Conservation (phyloP, 768 basidiomycete species). For the Leccinellum albellum region DNA sequence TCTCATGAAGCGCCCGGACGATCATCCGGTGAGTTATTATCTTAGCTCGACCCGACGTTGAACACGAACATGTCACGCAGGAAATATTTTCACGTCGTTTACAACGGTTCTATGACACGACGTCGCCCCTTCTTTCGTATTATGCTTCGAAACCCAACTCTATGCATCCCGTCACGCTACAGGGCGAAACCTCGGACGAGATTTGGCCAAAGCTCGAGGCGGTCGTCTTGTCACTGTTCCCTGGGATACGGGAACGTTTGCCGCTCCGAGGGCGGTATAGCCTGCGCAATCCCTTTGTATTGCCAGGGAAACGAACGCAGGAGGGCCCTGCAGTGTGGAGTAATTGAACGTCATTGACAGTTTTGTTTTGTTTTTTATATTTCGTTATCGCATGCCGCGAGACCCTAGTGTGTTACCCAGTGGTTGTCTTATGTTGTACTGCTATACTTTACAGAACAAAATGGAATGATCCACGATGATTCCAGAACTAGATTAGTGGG, state of each 20-base stretch:
- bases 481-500: neutral
- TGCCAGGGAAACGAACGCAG: conserved; percentile 16
- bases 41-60: neutral
- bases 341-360: conserved; percentile 2
- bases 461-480: neutral
- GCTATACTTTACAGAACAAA: neutral
- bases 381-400: conserved; percentile 3
- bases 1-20: conserved; percentile 84
- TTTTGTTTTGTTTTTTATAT: neutral
- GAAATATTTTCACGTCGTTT: conserved; percentile 77
- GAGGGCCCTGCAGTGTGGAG: conserved; percentile 16
- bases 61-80: conserved; percentile 35
- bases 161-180: conserved; percentile 51
- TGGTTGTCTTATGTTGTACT: conserved; percentile 11
- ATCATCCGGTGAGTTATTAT: conserved; percentile 70
- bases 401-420: conserved; percentile 1
- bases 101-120: conserved; percentile 71
- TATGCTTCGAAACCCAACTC: conserved; percentile 45
- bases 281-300: conserved; percentile 51
- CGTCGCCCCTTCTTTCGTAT: conserved; percentile 76
- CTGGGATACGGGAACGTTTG: conserved; percentile 50
- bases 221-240: conserved; percentile 54
- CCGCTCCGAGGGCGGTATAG: conserved; percentile 47
- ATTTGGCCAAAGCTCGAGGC: conserved; percentile 84
- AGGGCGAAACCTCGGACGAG: conserved; percentile 78